A percentile compares a stretch with the other conserved stretches of the same genome.
These are phyloP conservation scores for Botrytis squamosa DNA, from an alignment of 2,329 filamentous ascomycete genomes.

Conservation along the genomic window DNA sequence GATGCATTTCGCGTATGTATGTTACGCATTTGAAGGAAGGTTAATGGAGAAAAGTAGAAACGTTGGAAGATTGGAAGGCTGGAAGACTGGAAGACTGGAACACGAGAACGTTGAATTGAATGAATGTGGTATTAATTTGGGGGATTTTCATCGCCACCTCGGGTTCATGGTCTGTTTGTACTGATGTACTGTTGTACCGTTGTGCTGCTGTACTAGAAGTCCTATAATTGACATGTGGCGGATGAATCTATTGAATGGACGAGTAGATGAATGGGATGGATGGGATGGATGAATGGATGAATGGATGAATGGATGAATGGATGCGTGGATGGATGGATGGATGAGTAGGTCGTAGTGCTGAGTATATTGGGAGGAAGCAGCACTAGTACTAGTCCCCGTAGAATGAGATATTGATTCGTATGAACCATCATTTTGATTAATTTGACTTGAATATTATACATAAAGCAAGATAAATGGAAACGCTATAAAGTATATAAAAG, in stretches of 20 bases:
- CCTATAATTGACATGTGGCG: background rate
- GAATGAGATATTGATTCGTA: conserved; percentile 4
- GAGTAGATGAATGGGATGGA: background rate
- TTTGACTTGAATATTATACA: background rate
- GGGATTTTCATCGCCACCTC: background rate
- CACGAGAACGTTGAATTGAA: background rate
- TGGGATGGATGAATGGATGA: no score
- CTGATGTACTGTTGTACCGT: background rate
- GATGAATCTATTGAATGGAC: conserved; percentile 7
- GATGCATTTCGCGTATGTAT: background rate
- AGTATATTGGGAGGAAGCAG: background rate
- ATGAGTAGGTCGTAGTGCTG: background rate
- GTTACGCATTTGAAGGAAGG: background rate
- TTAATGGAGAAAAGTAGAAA: background rate
- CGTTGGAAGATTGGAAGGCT: no score
- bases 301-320: background rate
- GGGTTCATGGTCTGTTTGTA: background rate
- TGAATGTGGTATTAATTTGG: background rate
- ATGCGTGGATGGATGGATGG: background rate
- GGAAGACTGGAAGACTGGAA: no score
- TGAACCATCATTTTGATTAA: background rate
- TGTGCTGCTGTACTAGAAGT: background rate
- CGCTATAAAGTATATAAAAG: background rate
- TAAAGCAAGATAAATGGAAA: background rate
- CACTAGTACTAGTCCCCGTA: background rate